Evolutionary conservation across 148 eudicot genomes (phyloP), one percentile per base, ranked within the genome.

Genomic region (Chenopodium quinoa): DNA sequence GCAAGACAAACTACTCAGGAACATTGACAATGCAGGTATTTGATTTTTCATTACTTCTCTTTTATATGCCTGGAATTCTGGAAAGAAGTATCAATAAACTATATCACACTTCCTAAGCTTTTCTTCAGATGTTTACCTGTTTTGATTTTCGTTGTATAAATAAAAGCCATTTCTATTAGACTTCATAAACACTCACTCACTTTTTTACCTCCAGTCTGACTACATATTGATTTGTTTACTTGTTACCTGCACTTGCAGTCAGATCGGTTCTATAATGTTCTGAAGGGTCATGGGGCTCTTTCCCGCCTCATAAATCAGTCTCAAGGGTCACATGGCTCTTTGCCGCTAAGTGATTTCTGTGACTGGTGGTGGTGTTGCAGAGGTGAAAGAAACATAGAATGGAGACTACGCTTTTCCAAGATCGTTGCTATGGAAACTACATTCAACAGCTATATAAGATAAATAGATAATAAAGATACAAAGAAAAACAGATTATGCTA

Each of bases 21-120:
- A 95, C 98, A 22, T 80, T 93, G 79, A 93, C 97, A 31, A 92
- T 95, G 96, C 98, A 95, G 98, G 98, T 93, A 80, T 79, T 50
- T 68, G 13, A 13, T 29, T 34, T 66, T 62, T 20, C 17, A 40
- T 56, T 20, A 0, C 52, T 32, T 11, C 52, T 77, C 3, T 52
- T 77, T 73, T 71, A 40, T 62, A 46, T 58, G 62, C 60, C 29
- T 27, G 29, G 29, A 27, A 27, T 27, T 27, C 54, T 19, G 7
- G 52, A 64, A 46, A 19, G 1, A 34, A 34, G 68, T 65, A 29
- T 2, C 22, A 46, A 9, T 56, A 11, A 75, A 54, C 58, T 65
- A 34, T 20, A 7, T 22, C 29, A 67, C 16, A 29, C n/a, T 22
- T 27, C 34, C 9, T 48, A 56, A 70, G 4, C 25, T 4, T n/a